Base-by-base conservation (phyloP, 1,284 basidiomycete species). In the Austropuccinia psidii region DNA sequence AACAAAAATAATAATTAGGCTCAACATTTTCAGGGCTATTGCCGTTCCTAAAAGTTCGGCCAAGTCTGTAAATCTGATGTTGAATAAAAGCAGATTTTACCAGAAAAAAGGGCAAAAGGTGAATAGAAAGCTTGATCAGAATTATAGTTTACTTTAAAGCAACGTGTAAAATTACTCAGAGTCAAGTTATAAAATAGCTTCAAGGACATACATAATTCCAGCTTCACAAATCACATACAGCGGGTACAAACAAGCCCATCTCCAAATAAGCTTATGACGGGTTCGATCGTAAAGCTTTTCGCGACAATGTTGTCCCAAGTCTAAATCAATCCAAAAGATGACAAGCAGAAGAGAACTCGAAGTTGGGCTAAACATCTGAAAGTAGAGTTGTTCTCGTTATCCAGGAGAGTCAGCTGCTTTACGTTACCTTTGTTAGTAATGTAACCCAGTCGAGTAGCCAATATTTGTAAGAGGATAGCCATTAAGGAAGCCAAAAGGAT, bases 191-290 rank as follows among this genome's bases (percentile, higher is more conserved):
- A n/a, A n/a, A n/a, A n/a, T n/a, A n/a, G n/a, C n/a, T n/a, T n/a
- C 88, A 21, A 88, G 89, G 33, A 86, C 87, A 75, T 43, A 49
- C 61, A 92, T 87, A 77, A 95, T 92, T 41, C 90, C 91, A n/a
- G 89, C 82, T 81, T 97, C 93, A 5, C 88, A 81, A 27, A 84
- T 76, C 37, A 79, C 76, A 74, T 85, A 85, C 19, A 85, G 79
- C 4, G 89, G 89, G 80, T 90, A 90, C 27, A 88, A 83, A 15
- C 84, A 84, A n/a, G 86, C 78, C 84, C 84, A 88, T 74, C 89
- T 85, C 76, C 85, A 85, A 24, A 90, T 82, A 39, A 81, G 82
- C 52, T 84, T 86, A 79, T 88, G 84, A 76, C 83, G 85, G 11
- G 87, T 85, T 33, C 87, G 85, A 78, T 87, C 84, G 79, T 90